Evolutionary conservation across 257 asterid species (phyloP).

Genomic region (Cynanchum wilfordii): DNA sequence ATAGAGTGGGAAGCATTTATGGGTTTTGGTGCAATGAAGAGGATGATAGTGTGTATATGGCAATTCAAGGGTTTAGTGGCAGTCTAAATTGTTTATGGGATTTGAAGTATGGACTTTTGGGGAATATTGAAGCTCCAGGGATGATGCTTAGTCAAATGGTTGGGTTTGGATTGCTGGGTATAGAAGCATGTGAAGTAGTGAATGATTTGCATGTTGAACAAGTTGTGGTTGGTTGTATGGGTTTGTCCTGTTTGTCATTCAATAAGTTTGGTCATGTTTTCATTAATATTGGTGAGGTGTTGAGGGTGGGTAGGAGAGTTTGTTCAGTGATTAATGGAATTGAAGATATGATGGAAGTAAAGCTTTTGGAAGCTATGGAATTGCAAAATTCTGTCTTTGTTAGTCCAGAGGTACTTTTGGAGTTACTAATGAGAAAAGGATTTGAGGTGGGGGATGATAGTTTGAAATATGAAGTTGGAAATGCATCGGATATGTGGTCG

Average conservation of each 20-base stretch:
- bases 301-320: constrained; percentile 43
- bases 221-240: constrained; percentile 49
- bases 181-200: constrained; percentile 62
- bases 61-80: constrained; percentile 41
- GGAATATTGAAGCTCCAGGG: constrained; percentile 23
- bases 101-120: constrained; percentile 17
- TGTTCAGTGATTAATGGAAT: constrained; percentile 15
- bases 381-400: constrained; percentile 36
- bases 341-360: constrained; percentile 25
- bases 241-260: constrained; percentile 45
- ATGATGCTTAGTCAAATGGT: constrained; percentile 24
- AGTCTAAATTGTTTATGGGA: constrained; percentile 21
- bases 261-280: constrained; percentile 47
- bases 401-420: constrained; percentile 63
- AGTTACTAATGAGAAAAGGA: constrained; percentile 29
- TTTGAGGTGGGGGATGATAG: constrained; percentile 30
- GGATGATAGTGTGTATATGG: constrained; percentile 48
- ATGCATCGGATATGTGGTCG: constrained; percentile 81
- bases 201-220: constrained; percentile 62
- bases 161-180: constrained; percentile 43
- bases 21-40: constrained; percentile 73
- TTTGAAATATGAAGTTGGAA: constrained; percentile 35
- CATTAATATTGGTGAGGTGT: constrained; percentile 50
- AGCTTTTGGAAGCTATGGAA: constrained; percentile 16
- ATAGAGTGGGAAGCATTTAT: constrained; percentile 48